Evolutionary conservation across 768 basidiomycete genomes (phyloP), one percentile per base, ranked within the genome.

Genomic region (Rhodotorula diobovata): DNA sequence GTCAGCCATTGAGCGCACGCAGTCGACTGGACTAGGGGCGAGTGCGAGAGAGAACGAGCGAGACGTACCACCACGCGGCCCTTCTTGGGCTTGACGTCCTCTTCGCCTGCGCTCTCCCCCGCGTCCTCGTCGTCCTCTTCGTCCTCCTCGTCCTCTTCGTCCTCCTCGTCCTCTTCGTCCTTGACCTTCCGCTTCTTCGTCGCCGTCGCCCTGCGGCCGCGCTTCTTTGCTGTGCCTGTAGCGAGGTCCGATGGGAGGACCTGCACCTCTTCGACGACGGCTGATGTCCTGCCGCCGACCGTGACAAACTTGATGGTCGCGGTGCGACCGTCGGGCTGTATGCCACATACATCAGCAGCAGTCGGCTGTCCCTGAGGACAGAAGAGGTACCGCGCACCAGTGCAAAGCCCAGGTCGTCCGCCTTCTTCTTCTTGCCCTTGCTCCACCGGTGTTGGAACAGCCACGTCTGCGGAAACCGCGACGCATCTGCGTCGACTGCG

Each of bases 361-460:
- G 23, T 43, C 41, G 11, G 2, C 1, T 28, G 4, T 16, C 16
- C 23, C 3, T 1, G 34, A 34, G 12, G n/a, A 16, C 30, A 25
- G 4, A 23, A 14, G 50, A 34, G 16, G 43, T 1, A 0, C 21
- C 12, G 25, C 60, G n/a, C 59, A 60, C 30, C 12, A 74, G 57
- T 28, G 56, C 23, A 37, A 70, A 57, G 35, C 55, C 57, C 10
- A 67, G 55, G 23, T 55, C 39, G 45, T 50, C 56, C 30, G 32
- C 15, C 32, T 62, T 59, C 25, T 64, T 61, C 61, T 72, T 76
- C 67, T 73, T 71, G 30, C 76, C 76, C 57, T 77, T 78, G 25
- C 66, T 70, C 79, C 79, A 79, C 15, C 79, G 58, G 10, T 65
- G 59, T 11, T 64, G 48, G 69, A 79, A 79, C n/a, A 79, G 62